Evolutionary conservation across 768 basidiomycete species (phyloP).

Genomic region (Clitopilus passeckerianus): DNA sequence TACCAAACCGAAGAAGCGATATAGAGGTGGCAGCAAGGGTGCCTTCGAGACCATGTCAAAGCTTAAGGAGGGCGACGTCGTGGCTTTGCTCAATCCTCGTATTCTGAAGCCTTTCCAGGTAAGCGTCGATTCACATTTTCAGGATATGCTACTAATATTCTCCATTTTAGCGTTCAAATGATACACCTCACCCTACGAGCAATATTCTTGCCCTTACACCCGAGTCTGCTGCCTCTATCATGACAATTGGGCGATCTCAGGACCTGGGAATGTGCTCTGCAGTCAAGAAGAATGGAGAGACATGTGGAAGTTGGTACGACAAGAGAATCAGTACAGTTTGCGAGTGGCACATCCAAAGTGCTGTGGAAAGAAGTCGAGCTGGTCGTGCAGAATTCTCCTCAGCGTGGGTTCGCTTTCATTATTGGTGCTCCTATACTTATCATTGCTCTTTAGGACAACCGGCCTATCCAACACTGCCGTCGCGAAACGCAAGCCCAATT

Average conservation of each 20-base stretch:
- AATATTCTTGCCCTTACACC: constrained; percentile 90
- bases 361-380: constrained; percentile 70
- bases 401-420: constrained; percentile 50
- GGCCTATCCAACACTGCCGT: constrained; percentile 55
- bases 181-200: constrained; percentile 68
- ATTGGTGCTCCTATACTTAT: neutral
- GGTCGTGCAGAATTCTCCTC: constrained; percentile 81
- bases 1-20: constrained; percentile 53
- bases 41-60: constrained; percentile 89
- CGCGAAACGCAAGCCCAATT: constrained; percentile 49
- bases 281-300: constrained; percentile 69
- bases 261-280: constrained; percentile 88
- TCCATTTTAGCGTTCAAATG: constrained; percentile 33
- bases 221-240: constrained; percentile 71
- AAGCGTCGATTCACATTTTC: constrained; percentile 11
- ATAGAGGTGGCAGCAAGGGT: constrained; percentile 87
- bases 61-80: constrained; percentile 82
- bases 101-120: constrained; percentile 87
- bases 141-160: neutral
- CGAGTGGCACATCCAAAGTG: constrained; percentile 85
- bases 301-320: constrained; percentile 89
- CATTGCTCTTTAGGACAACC: constrained; percentile 49
- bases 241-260: constrained; percentile 78
- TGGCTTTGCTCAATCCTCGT: constrained; percentile 84
- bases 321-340: constrained; percentile 83